A percentile compares a stretch with the other conserved stretches of the same genome.
Conservation (phyloP, 2,329 filamentous ascomycete genomes). For the Alternaria brassicicola region DNA sequence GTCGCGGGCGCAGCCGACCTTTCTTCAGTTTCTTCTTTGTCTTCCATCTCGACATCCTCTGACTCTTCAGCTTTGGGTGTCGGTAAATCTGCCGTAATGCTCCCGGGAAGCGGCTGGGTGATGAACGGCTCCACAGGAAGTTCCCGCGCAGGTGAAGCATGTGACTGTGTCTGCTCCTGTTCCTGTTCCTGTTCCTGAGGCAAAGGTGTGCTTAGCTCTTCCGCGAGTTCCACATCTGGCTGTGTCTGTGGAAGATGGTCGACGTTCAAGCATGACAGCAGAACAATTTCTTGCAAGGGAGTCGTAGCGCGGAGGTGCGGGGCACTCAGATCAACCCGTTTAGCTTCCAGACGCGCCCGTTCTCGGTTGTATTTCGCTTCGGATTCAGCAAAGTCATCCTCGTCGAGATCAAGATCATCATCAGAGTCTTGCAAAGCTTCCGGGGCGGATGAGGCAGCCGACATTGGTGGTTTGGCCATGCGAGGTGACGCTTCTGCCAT, state of each 20-base stretch:
- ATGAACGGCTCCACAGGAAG: slow-evolving; percentile 6
- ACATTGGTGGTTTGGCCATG: slow-evolving; percentile 34
- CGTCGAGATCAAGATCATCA: slow-evolving; percentile 55
- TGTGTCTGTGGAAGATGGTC: slow-evolving; percentile 34
- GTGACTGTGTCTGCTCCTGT: not conserved
- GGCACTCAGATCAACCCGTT: slow-evolving; percentile 52
- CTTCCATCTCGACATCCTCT: slow-evolving; percentile 40
- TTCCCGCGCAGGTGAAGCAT: slow-evolving; percentile 6
- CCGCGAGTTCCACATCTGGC: slow-evolving; percentile 12
- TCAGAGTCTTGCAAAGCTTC: slow-evolving; percentile 51
- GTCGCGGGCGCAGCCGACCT: slow-evolving; percentile 42
- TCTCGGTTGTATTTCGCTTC: slow-evolving; percentile 56
- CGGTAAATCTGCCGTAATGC: slow-evolving; percentile 32
- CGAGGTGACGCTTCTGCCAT: slow-evolving; percentile 44
- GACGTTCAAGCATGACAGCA: slow-evolving; percentile 48
- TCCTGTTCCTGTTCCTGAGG: slow-evolving; percentile 24
- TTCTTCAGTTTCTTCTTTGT: slow-evolving; percentile 25
- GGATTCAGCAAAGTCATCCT: slow-evolving; percentile 53
- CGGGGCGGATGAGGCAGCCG: slow-evolving; percentile 40
- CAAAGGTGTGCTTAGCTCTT: slow-evolving; percentile 28
- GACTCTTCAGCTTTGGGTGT: slow-evolving; percentile 47
- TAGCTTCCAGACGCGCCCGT: slow-evolving; percentile 52
- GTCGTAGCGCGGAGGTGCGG: slow-evolving; percentile 52
- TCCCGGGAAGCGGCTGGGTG: slow-evolving; percentile 22
- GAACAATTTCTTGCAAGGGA: slow-evolving; percentile 52